Percentiles rank a stretch among this genome's conserved stretches.
phyloP scores from a whole-genome alignment of 768 basidiomycete species.

The Termitomyces heimii region DNA sequence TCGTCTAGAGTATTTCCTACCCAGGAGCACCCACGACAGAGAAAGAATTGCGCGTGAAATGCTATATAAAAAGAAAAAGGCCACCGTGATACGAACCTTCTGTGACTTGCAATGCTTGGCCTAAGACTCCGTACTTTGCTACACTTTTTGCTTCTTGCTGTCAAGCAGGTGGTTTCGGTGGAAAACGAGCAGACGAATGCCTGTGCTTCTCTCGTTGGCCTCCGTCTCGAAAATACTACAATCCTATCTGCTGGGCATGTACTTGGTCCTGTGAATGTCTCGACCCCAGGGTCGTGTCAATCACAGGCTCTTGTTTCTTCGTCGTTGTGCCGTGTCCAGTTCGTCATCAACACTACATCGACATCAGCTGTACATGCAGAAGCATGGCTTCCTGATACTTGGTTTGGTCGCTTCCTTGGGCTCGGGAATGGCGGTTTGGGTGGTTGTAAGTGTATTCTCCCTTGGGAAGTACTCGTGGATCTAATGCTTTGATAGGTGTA shows the following conservation, averaged over 20 bases:
- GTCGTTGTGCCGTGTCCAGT: conserved; percentile 7
- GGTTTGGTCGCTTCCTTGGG: conserved; percentile 6
- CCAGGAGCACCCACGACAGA: background rate
- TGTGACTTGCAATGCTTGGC: background rate
- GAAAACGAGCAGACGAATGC: background rate
- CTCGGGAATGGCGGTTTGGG: conserved; percentile 3
- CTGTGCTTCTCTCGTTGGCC: background rate
- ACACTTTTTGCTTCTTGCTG: background rate
- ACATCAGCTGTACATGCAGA: conserved; percentile 7
- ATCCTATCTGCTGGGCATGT: conserved; percentile 1
- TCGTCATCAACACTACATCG: conserved; percentile 2
- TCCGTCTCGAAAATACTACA: conserved; percentile 2
- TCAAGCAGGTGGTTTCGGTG: background rate
- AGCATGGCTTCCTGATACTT: conserved; percentile 8
- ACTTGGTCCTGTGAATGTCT: background rate
- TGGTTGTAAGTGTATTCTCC: background rate
- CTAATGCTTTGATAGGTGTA: background rate
- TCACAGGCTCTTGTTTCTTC: background rate
- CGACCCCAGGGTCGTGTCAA: conserved; percentile 6
- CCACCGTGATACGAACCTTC: background rate
- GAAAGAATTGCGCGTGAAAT: background rate
- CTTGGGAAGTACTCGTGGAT: background rate
- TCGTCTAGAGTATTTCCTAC: background rate
- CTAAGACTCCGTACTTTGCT: background rate
- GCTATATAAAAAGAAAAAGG: background rate